Evolutionary conservation across 352 stramenopile species (phyloP), one percentile per base, ranked within the genome.

Genomic region (Pythium dissimile): DNA sequence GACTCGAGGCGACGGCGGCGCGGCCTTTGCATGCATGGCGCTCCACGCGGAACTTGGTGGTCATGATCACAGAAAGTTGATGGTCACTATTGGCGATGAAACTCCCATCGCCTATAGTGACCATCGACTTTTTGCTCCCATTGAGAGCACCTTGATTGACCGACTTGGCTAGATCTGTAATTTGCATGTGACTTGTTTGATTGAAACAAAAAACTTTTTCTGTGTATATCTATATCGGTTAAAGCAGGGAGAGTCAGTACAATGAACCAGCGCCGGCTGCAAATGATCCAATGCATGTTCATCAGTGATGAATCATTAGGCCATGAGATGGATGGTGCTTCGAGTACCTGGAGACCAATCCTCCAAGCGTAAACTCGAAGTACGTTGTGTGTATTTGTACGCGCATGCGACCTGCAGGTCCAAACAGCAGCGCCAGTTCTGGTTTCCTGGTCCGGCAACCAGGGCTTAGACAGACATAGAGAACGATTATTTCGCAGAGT

Each of bases 1-100:
- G 10, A 23, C 31, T 42, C 16, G 62, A 56, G 11, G 80, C 76
- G 35, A 86, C 46, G 5, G 70, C 74, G 39, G 71, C 70, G 23
- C 76, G 80, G 24, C 80, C 80, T 50, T 83, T 86, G 11, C 32
- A 41, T 3, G 48, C 52, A 21, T 80, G 72, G 9, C 68, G 15
- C 31, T 7, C 39, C 3, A 64, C 53, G 2, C 30, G 52, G 53
- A 55, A 61, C 34, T 55, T 56, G 21, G 32, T 31, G 24, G 34
- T 16, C 49, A 56, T 38, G 18, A 30, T 34, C 5, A 23, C 24
- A 18, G 34, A 32, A n/a, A n/a, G n/a, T n/a, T n/a, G n/a, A n/a
- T n/a, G n/a, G n/a, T n/a, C n/a, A n/a, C n/a, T n/a, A n/a, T n/a
- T n/a, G n/a, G n/a, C n/a, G n/a, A n/a, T n/a, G n/a, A n/a, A n/a